A percentile compares a stretch with the other conserved stretches of the same genome.
Evolutionary conservation across 2,329 filamentous ascomycete species (phyloP).

Genomic region (Fusarium paranaense): DNA sequence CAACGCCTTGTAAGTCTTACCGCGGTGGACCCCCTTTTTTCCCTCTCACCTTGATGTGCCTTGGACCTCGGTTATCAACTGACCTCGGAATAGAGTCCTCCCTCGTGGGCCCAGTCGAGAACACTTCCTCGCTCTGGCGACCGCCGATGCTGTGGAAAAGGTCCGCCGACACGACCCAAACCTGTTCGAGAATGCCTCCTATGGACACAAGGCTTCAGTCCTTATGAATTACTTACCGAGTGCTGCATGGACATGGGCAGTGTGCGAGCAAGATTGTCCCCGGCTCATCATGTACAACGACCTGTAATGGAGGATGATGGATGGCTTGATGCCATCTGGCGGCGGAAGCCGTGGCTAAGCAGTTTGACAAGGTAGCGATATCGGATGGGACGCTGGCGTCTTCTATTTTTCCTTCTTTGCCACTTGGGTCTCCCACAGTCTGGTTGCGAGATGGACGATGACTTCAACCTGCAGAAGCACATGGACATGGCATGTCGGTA

Average conservation of each 20-base stretch:
- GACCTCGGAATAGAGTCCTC: constrained; percentile 45
- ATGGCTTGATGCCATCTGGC: constrained; percentile 5
- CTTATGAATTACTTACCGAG: constrained; percentile 52
- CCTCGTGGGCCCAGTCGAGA: constrained; percentile 53
- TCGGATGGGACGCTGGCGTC: constrained; percentile 17
- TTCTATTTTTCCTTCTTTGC: constrained; percentile 9
- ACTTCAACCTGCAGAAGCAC: constrained; percentile 15
- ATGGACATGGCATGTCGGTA: constrained; percentile 19
- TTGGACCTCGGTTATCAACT: constrained; percentile 32
- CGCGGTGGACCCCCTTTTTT: constrained; percentile 53
- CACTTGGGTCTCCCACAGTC: not conserved
- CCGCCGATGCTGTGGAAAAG: constrained; percentile 65
- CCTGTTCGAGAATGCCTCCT: constrained; percentile 53
- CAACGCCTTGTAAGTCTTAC: constrained; percentile 67
- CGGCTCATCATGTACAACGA: constrained; percentile 53
- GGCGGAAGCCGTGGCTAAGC: not conserved
- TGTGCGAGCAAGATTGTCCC: constrained; percentile 49
- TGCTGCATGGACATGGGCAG: constrained; percentile 54
- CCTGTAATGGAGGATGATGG: constrained; percentile 41
- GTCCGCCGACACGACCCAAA: constrained; percentile 45
- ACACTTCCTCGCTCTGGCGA: constrained; percentile 70
- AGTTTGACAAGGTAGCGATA: constrained; percentile 11
- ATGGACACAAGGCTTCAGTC: constrained; percentile 47
- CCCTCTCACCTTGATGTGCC: constrained; percentile 31
- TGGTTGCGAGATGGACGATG: constrained; percentile 13